Evolutionary conservation across 805 yeast genomes (phyloP).

Genomic region (Jamesozyma hellenica): DNA sequence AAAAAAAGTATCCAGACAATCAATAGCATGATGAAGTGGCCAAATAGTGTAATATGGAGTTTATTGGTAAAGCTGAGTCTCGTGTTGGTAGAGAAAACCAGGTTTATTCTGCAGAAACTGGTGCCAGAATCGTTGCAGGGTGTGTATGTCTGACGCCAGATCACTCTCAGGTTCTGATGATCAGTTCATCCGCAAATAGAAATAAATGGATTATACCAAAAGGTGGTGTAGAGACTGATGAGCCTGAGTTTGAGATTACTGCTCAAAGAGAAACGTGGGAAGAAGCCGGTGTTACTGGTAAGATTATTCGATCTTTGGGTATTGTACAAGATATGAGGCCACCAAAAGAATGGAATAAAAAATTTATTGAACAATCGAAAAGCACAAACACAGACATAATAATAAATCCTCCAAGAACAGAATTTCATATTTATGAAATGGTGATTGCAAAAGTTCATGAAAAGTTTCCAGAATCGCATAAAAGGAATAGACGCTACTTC

Average conservation of each 20-base stretch:
- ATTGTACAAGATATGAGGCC: conserved; percentile 53
- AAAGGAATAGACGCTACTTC: conserved; percentile 68
- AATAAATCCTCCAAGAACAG: conserved; percentile 56
- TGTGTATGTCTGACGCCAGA: conserved; percentile 60
- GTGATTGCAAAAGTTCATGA: conserved; percentile 42
- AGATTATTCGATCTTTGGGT: conserved; percentile 46
- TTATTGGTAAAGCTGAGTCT: too few species aligned
- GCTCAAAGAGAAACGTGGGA: conserved; percentile 96
- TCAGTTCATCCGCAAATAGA: conserved; percentile 60
- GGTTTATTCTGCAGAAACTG: conserved; percentile 46
- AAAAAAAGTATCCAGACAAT: too few species aligned
- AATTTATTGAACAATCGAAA: conserved; percentile 13
- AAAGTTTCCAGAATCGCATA: conserved; percentile 65
- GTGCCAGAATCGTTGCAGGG: conserved; percentile 89
- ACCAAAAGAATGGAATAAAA: conserved; percentile 35
- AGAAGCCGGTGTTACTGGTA: conserved; percentile 85
- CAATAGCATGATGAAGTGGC: too few species aligned
- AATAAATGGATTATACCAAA: conserved; percentile 85
- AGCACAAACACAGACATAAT: conserved; percentile 2
- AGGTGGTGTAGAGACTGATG: conserved; percentile 91
- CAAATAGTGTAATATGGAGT: too few species aligned
- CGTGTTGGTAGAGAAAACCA: conserved; percentile 53
- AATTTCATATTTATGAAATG: conserved; percentile 83
- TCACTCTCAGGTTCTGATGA: conserved; percentile 59
- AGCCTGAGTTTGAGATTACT: conserved; percentile 35